Evolutionary conservation across 345 rosid species (phyloP), one percentile per base, ranked within the genome.

Genomic region (Trapa bicornis): DNA sequence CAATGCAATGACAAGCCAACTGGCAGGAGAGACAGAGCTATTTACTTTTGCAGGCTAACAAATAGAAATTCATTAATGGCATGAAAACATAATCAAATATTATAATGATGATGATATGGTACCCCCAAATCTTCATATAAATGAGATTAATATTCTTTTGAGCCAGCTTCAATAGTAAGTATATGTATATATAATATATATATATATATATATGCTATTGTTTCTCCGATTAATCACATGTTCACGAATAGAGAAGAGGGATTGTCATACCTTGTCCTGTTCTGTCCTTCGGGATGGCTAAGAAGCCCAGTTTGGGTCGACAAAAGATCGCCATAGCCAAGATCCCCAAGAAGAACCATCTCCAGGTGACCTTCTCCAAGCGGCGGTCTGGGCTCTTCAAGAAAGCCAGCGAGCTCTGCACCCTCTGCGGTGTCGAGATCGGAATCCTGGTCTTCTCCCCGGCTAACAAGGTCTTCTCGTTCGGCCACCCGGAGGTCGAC

Each of bases 351-450:
- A 74, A 71, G 4, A 75, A 47, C 65, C 64, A 78, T 71, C 81
- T 73, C 37, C 79, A 78, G 45, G 80, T 75, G 5, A 80, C 81
- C 37, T 84, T 84, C 57, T 78, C 80, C 0, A 82, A 78, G 67
- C 71, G 81, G 22, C 65, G 72, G 36, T n/a, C 68, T 0, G 83
- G 80, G 15, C 65, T 84, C 0, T 76, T 82, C 64, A 82, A 77
- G 42, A 78, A 82, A 66, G 88, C 81, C 1, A 78, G 83, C 15
- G 79, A 79, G 38, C 77, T 82, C 32, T 72, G 75, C 61, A 80
- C 74, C 29, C 71, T 80, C 0, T 80, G 81, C 32, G 82, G 85
- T 16, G 80, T 73, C 29, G 80, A 80, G 2, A 14, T 80, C 8
- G 81, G 70, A 15, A 42, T 84, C 38, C 12, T 80, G 1, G 75